Conservation (phyloP, 2,329 filamentous ascomycete species). For the Nothophaeocryptopus gaeumannii region DNA sequence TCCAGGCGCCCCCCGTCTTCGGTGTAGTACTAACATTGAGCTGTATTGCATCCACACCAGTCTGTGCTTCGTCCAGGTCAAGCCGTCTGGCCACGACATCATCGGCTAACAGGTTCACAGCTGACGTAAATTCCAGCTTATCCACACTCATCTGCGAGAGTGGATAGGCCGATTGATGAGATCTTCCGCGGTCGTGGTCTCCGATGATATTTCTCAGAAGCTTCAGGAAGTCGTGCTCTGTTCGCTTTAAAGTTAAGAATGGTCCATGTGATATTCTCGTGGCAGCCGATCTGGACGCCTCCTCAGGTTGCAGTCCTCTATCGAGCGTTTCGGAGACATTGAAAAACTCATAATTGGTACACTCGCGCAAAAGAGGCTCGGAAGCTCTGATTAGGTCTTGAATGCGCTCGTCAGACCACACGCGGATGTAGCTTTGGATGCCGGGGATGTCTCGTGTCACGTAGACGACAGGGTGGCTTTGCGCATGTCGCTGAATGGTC, state of each 20-base stretch:
- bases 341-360: conserved; percentile 74
- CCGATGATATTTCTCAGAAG: conserved; percentile 63
- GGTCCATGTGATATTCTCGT: conserved; percentile 47
- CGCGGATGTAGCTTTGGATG: conserved; percentile 60
- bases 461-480: conserved; percentile 68
- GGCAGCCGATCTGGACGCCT: conserved; percentile 16
- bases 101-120: conserved; percentile 60
- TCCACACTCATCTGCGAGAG: conserved; percentile 61
- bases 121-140: conserved; percentile 63
- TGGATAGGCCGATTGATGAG: conserved; percentile 63
- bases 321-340: conserved; percentile 60
- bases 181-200: conserved; percentile 50
- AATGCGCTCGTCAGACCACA: conserved; percentile 55
- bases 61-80: conserved; percentile 63
- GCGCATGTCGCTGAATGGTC: conserved; percentile 60
- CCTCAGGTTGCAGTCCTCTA: conserved; percentile 31
- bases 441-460: conserved; percentile 63
- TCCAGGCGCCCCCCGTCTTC: conserved; percentile 18
- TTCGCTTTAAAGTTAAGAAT: conserved; percentile 65
- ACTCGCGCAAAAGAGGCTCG: conserved; percentile 59
- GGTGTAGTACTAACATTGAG: conserved; percentile 40
- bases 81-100: conserved; percentile 53
- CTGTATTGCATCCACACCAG: conserved; percentile 66
- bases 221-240: conserved; percentile 67
- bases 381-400: conserved; percentile 58